Evolutionary conservation across 352 stramenopile species (phyloP).

Genomic region (Phytopythium sindhum): DNA sequence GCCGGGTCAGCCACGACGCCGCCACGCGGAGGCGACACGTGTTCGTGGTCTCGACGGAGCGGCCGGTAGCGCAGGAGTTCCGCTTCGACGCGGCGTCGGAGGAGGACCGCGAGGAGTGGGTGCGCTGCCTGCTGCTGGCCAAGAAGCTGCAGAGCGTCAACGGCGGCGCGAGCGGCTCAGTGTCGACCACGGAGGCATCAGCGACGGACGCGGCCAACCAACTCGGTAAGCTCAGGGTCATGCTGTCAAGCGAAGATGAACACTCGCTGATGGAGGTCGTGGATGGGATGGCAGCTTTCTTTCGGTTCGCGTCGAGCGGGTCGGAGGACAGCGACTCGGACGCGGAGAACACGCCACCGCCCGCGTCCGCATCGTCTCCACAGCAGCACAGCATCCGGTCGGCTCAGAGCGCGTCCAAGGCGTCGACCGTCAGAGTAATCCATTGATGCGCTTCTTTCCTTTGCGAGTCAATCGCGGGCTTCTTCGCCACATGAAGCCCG

Average conservation of each 20-base stretch:
- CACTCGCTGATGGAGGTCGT: neutral
- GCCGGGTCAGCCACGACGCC: slow-evolving; percentile 17
- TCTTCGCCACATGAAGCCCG: neutral
- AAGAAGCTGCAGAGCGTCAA: slow-evolving; percentile 27
- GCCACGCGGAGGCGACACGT: slow-evolving; percentile 8
- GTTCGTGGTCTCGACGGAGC: slow-evolving; percentile 35
- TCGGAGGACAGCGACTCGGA: slow-evolving; percentile 43
- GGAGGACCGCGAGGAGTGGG: slow-evolving; percentile 39
- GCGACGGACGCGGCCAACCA: slow-evolving; percentile 1
- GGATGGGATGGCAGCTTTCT: slow-evolving; percentile 25
- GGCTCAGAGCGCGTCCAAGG: slow-evolving; percentile 19
- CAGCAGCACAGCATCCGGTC: slow-evolving; percentile 27
- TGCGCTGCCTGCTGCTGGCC: slow-evolving; percentile 37
- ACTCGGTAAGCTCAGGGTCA: slow-evolving; percentile 11
- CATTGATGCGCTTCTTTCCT: slow-evolving; percentile 1
- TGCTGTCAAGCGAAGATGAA: neutral
- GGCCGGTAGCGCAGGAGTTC: slow-evolving; percentile 21
- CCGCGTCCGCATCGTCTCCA: slow-evolving; percentile 11
- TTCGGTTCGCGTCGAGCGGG: slow-evolving; percentile 47
- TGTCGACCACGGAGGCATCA: neutral
- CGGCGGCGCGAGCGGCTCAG: neutral
- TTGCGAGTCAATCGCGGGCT: neutral
- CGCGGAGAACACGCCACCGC: slow-evolving; percentile 20
- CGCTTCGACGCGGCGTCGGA: slow-evolving; percentile 33
- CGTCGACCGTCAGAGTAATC: slow-evolving; percentile 32